Base-by-base conservation (phyloP, 805 yeast genomes). In the Myxozyma geophila region DNA sequence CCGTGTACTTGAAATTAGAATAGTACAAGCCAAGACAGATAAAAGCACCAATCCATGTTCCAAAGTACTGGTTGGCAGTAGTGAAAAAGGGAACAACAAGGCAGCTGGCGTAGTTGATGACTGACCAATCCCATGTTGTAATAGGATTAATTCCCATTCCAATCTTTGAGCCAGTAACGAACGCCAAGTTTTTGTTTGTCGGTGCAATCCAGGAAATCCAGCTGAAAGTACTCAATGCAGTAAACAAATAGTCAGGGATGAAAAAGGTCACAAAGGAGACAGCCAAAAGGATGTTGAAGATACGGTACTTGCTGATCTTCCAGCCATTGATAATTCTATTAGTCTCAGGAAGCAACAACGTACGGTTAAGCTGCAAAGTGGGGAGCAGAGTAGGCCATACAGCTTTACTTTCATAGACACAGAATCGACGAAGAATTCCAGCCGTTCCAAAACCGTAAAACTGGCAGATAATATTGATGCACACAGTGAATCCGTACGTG, bases 371-470 rank as follows among this genome's bases (percentile, higher is more conserved):
- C 72, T 79, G 82, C 72, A 86, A 75, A 71, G 83, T 80, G 73
- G 82, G 79, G 78, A 84, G 80, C 73, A 85, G 76, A 21, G 83
- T 78, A 2, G 90, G 90, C 90, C 90, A 87, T 58, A 86, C 77
- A 70, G 85, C 83, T 44, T 83, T 77, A 21, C 87, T 81, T 10
- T 89, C 87, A 67, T 83, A 82, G 12, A 85, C 81, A 2, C 80
- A 79, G 46, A 86, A 82, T 62, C 83, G 81, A 71, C 88, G 80
- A 79, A 86, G 80, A 19, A 87, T 71, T 51, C 88, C 87, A 5
- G 90, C 89, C 71, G 87, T 81, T 0, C 89, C 87, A 70, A 85
- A 82, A 23, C 91, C 92, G 66, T 87, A 75, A 66, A 83, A 83
- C 70, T 86, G 88, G 3, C 89, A 80, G 3, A 87, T 80, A 3